Base-by-base conservation (phyloP, 164 flowering plant genomes). In the Vitis rotundifolia region DNA sequence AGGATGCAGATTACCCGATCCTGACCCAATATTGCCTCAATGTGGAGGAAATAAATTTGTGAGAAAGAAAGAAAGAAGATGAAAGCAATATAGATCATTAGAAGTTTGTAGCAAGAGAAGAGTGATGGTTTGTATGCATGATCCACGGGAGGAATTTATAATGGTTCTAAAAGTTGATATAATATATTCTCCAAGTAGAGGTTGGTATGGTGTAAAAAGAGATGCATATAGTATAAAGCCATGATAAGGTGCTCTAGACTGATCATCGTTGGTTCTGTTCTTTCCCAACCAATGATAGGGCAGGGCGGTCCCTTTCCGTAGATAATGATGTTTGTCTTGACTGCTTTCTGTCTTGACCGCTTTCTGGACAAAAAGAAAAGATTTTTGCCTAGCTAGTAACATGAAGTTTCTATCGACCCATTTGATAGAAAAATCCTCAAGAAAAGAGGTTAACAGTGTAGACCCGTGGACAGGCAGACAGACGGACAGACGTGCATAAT, bases 1-100 rank as follows among this genome's bases (percentile, higher is more conserved):
- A 87, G 88, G 88, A 87, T 87, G 90, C 88, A 87, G 90, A 87
- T 87, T 87, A 82, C 78, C 85, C 61, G 10, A 54, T 81, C 85
- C 79, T 73, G 26, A 76, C 85, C 72, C 83, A 82, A 76, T 71
- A 78, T 68, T 13, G 29, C 5, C 31, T 14, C 8, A 8, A 63
- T 10, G n/a, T 13, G 3, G 26, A 19, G 49, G 28, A 68, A 5
- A 6, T 8, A 66, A 54, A 56, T 11, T 11, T 14, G 18, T n/a
- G 61, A 56, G n/a, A 67, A 58, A 56, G 29, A 18, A 53, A 51
- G 29, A 44, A n/a, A 19, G 53, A 19, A 16, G 54, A 10, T 56
- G 61, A 48, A 28, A 19, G 19, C 26, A 57, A 57, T 16, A n/a
- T 18, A 5, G 29, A 18, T 49, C 11, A 10, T 0, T 1, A 15